Evolutionary conservation across 208 protist species (phyloP), one percentile per base, ranked within the genome.

Genomic region (Crithidia sp.): DNA sequence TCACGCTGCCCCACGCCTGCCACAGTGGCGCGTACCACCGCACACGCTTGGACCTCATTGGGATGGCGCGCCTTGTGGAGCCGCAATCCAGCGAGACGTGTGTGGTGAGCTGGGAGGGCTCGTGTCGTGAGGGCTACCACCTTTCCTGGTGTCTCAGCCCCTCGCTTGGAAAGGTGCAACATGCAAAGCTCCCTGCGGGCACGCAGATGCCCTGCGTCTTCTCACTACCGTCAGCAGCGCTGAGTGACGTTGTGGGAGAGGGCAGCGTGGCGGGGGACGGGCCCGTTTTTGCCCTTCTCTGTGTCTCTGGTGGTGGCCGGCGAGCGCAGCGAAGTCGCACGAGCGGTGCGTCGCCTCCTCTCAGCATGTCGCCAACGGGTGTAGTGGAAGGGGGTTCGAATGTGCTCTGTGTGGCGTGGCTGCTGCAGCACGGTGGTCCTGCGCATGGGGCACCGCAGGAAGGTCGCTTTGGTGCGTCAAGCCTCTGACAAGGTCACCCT

Each of bases 61-160:
- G 68, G 36, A 58, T 67, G 59, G 47, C 58, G 10, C 68, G 41
- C 7, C 7, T 74, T 5, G 36, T 43, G 16, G 47, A 62, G 6
- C 43, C 39, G 57, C 50, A 7, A 56, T 2, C 49, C 17, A 4
- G 3, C 5, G 40, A 28, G 19, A 37, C 64, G 28, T 74, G 68
- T 53, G 62, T 58, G 37, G 19, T 74, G 10, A 14, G 16, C 16
- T 74, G 68, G 68, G 60, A 58, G 8, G 68, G 68, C 12, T 67
- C 68, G 3, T 60, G 68, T 41, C 37, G 12, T 9, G 3, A n/a
- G 37, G 59, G 68, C 50, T 74, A 59, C 36, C 13, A 44, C 16
- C 19, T 74, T 3, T 74, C 68, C 47, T 74, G 68, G 68, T 74
- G 68, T 49, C 16, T 56, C 17, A 66, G 59, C 19, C 7, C 49